Percentiles rank a stretch among this genome's conserved stretches.
Conservation (phyloP, 1,284 basidiomycete species). For the Ceratobasidium papillatum region DNA sequence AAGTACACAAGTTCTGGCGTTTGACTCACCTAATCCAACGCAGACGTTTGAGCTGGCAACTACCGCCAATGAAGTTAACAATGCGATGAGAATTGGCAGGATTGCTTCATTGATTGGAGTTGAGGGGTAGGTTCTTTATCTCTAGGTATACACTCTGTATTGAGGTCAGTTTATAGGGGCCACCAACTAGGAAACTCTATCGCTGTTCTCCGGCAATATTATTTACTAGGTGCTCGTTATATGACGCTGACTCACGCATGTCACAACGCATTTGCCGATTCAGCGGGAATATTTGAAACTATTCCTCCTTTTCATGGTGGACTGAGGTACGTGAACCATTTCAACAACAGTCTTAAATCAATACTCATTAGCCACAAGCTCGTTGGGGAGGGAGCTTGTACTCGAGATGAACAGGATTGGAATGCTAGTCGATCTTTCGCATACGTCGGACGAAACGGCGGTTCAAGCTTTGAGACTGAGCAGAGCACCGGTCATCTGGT, state of each 20-base stretch:
- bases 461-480: conserved; percentile 72
- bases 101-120: conserved; percentile 87
- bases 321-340: conserved; percentile 57
- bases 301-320: conserved; percentile 71
- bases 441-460: conserved; percentile 87
- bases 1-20: not conserved
- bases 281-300: conserved; percentile 67
- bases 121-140: conserved; percentile 72
- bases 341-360: not conserved
- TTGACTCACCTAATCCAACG: not conserved
- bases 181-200: conserved; percentile 93
- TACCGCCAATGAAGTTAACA: conserved; percentile 67
- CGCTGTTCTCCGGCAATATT: conserved; percentile 77
- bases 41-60: conserved; percentile 76
- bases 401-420: conserved; percentile 92
- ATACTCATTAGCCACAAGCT: conserved; percentile 52
- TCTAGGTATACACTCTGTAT: not conserved
- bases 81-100: conserved; percentile 71
- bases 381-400: conserved; percentile 75
- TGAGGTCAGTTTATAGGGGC: conserved; percentile 58
- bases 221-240: conserved; percentile 87
- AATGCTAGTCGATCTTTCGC: conserved; percentile 82
- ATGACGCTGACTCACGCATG: conserved; percentile 89
- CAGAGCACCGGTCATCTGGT: conserved; percentile 87
- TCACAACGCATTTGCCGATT: conserved; percentile 93